A percentile compares a stretch with the other conserved stretches of the same genome.
These are phyloP conservation scores for Botrytis squamosa DNA, from an alignment of 2,329 filamentous ascomycete genomes.

Conservation along the genomic window DNA sequence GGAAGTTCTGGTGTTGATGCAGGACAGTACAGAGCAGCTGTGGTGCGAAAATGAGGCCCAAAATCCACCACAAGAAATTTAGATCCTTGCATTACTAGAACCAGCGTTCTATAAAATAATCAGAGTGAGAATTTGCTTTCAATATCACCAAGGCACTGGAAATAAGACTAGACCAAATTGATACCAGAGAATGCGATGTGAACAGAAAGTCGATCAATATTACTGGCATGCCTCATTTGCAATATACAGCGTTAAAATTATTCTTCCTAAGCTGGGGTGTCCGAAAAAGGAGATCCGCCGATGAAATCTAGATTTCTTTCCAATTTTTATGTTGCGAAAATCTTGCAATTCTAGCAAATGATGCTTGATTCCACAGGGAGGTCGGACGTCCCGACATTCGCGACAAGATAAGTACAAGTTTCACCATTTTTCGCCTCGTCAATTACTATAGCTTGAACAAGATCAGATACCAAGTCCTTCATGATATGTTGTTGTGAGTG, in stretches of 20 bases:
- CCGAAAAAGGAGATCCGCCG: background rate
- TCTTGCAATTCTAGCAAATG: background rate
- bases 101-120: no score
- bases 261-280: background rate
- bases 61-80: background rate
- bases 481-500: background rate
- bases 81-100: background rate
- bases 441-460: background rate
- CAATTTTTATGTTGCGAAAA: background rate
- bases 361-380: background rate
- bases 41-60: background rate
- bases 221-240: background rate
- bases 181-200: background rate
- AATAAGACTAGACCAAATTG: no score
- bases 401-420: background rate
- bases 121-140: background rate
- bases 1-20: background rate
- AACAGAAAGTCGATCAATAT: background rate
- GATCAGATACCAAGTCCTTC: background rate
- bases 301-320: background rate
- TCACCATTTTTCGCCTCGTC: background rate
- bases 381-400: background rate
- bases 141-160: background rate
- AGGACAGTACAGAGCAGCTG: background rate
- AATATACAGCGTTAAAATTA: background rate